A percentile compares a stretch with the other conserved stretches of the same genome.
These are phyloP conservation scores for Pseudogymnoascus sp. DNA, from an alignment of 2,329 filamentous ascomycete genomes.

Conservation along the genomic window DNA sequence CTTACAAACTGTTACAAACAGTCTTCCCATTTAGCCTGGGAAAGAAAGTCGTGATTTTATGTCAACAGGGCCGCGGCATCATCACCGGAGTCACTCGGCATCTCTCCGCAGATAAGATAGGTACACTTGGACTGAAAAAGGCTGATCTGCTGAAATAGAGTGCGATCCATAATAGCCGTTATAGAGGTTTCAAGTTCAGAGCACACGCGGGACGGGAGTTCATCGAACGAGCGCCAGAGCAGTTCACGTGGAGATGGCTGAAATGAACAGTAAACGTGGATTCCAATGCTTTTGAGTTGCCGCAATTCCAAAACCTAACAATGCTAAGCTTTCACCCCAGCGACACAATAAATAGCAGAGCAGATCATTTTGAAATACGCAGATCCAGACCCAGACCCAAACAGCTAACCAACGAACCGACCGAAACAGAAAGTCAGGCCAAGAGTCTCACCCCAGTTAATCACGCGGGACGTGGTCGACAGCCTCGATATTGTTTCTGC, in stretches of 20 bases:
- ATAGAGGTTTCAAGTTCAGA: neutral
- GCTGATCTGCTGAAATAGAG: neutral
- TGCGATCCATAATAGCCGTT: neutral
- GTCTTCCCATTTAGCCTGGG: neutral
- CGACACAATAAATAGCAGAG: neutral
- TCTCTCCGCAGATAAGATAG: neutral
- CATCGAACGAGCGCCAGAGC: neutral
- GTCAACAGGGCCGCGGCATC: neutral
- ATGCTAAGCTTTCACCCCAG: neutral
- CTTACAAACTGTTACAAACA: constrained; percentile 1
- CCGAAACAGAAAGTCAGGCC: neutral
- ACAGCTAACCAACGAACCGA: neutral
- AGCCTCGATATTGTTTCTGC: neutral
- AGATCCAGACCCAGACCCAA: neutral
- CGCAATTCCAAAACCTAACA: neutral
- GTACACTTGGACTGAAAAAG: neutral
- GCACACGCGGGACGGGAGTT: neutral
- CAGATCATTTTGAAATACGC: neutral
- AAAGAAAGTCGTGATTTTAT: neutral
- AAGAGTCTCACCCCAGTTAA: neutral
- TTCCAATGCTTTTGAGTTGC: neutral
- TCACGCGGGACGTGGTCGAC: neutral
- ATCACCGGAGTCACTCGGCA: neutral
- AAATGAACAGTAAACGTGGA: neutral
- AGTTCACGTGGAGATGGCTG: neutral